Conservation (phyloP, 495 filamentous ascomycete species). For the Penicillium egyptiacum region DNA sequence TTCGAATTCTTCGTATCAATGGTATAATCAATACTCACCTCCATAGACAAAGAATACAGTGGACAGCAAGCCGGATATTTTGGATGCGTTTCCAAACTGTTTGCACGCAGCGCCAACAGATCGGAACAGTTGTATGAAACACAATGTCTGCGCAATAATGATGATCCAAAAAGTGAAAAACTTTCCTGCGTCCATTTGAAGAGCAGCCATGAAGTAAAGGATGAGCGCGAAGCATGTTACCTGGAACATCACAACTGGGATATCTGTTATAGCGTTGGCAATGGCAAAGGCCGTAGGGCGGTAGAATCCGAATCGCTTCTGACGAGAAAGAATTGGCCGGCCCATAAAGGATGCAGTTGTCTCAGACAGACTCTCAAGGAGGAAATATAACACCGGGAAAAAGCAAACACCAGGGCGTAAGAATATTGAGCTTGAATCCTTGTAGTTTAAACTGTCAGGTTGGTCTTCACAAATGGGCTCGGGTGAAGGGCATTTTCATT, state of each 20-base stretch:
- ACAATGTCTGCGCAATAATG: slow-evolving; percentile 65
- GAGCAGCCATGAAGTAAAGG: slow-evolving; percentile 74
- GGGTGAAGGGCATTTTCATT: slow-evolving; percentile 10
- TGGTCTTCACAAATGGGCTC: background rate
- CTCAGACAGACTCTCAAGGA: slow-evolving; percentile 41
- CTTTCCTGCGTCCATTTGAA: slow-evolving; percentile 65
- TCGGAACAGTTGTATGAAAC: slow-evolving; percentile 75
- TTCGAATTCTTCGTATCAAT: slow-evolving; percentile 51
- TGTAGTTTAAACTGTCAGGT: background rate
- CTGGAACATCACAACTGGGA: slow-evolving; percentile 65
- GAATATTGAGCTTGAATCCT: slow-evolving; percentile 35
- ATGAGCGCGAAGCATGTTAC: slow-evolving; percentile 72
- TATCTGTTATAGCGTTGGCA: slow-evolving; percentile 74
- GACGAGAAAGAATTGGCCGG: slow-evolving; percentile 44
- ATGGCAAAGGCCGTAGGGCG: slow-evolving; percentile 78
- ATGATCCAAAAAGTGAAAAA: slow-evolving; percentile 80
- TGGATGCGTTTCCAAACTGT: slow-evolving; percentile 82
- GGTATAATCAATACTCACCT: slow-evolving; percentile 51
- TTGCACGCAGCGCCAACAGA: slow-evolving; percentile 75
- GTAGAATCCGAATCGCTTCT: slow-evolving; percentile 66
- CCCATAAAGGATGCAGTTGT: slow-evolving; percentile 44
- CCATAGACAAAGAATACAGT: slow-evolving; percentile 78
- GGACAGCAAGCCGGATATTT: slow-evolving; percentile 71
- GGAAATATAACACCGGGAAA: slow-evolving; percentile 42
- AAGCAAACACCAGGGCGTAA: slow-evolving; percentile 41